phyloP scores from a whole-genome alignment of 1,139 yeast genomes.

The Geotrichum europaeum region DNA sequence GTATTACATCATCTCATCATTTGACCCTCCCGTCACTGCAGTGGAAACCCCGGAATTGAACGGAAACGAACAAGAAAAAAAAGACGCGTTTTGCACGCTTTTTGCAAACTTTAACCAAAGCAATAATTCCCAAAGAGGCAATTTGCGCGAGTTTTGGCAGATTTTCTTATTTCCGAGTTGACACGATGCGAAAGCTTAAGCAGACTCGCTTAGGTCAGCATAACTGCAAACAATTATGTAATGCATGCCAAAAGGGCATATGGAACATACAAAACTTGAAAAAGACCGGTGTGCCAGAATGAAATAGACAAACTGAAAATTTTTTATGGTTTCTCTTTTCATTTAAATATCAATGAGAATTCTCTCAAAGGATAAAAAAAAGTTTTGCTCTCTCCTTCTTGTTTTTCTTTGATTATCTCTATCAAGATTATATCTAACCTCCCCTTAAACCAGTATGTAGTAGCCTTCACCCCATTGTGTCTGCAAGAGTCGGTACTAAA shows the following conservation, averaged over 20 bases:
- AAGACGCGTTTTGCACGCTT: background rate
- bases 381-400: background rate
- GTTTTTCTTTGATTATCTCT: background rate
- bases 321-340: background rate
- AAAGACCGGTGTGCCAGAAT: background rate
- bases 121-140: background rate
- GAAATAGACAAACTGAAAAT: slow-evolving; percentile 5
- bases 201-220: background rate
- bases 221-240: background rate
- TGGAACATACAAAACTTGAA: background rate
- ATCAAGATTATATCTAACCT: background rate
- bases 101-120: background rate
- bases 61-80: background rate
- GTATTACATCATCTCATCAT: background rate
- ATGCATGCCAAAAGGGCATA: background rate
- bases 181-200: background rate
- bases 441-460: background rate
- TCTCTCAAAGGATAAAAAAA: background rate
- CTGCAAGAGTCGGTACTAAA: background rate
- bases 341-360: background rate
- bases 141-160: background rate
- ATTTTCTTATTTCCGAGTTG: background rate
- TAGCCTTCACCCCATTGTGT: background rate
- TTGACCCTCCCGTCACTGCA: background rate
- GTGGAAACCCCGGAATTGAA: background rate